Evolutionary conservation across 2,329 filamentous ascomycete species (phyloP).

Genomic region (Chrysoporthe puriensis): DNA sequence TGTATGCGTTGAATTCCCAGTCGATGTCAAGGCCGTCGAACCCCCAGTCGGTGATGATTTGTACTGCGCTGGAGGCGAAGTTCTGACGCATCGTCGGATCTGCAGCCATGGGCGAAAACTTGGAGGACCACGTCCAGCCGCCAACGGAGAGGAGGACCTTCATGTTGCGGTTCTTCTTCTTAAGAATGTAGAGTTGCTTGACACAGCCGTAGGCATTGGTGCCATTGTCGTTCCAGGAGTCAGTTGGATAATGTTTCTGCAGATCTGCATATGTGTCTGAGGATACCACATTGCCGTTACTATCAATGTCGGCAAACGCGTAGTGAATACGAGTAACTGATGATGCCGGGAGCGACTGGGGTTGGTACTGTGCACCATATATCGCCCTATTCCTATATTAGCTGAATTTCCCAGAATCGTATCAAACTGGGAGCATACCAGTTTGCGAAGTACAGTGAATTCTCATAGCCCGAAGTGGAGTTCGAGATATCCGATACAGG

Average conservation of each 20-base stretch:
- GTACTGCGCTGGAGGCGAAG: conserved; percentile 72
- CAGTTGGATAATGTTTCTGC: conserved; percentile 69
- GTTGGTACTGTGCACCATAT: conserved; percentile 56
- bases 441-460: conserved; percentile 58
- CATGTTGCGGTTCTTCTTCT: conserved; percentile 74
- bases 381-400: conserved; percentile 40
- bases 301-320: conserved; percentile 52
- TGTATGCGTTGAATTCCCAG: conserved; percentile 57
- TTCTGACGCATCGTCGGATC: conserved; percentile 62
- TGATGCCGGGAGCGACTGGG: conserved; percentile 68
- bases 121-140: conserved; percentile 76
- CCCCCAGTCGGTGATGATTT: conserved; percentile 69
- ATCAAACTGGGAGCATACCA: conserved; percentile 44
- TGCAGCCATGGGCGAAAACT: conserved; percentile 67
- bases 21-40: conserved; percentile 62
- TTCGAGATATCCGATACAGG: not conserved
- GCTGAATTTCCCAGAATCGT: not conserved
- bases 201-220: conserved; percentile 76
- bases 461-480: conserved; percentile 36
- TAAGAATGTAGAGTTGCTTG: conserved; percentile 76
- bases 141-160: conserved; percentile 83
- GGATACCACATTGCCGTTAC: conserved; percentile 54
- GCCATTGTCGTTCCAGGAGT: conserved; percentile 61
- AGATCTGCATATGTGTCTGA: conserved; percentile 66
- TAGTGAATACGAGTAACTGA: conserved; percentile 77